Percentiles rank a stretch among this genome's conserved stretches.
These are phyloP conservation scores for Aleurites moluccanus DNA, from an alignment of 441 rosid genomes.

Conservation along the genomic window DNA sequence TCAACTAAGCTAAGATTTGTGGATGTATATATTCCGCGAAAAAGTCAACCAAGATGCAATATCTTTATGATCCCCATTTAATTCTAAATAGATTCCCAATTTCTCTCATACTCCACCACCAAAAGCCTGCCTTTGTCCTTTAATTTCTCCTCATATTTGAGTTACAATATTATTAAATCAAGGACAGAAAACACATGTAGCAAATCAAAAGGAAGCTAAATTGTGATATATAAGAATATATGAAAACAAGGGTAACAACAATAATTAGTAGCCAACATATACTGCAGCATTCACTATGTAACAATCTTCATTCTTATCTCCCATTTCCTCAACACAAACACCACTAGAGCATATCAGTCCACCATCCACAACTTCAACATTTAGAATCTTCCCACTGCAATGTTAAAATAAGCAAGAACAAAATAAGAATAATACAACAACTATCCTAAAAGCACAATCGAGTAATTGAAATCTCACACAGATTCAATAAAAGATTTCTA, in stretches of 20 bases:
- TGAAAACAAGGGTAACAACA: not conserved
- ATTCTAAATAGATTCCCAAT: not conserved
- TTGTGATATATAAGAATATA: not conserved
- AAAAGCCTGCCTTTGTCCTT: not conserved
- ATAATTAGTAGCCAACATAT: conserved; percentile 75
- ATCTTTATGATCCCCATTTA: not conserved
- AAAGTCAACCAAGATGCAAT: not conserved
- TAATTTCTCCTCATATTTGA: not conserved
- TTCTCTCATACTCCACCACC: not conserved
- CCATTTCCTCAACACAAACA: conserved; percentile 91
- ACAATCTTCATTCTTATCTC: conserved; percentile 86
- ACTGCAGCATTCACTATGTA: conserved; percentile 90
- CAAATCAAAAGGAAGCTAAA: not conserved
- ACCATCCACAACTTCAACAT: conserved; percentile 84
- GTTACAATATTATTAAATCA: not conserved
- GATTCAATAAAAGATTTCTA: not conserved
- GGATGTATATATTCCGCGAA: not conserved
- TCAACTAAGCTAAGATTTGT: not conserved
- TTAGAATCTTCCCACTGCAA: conserved; percentile 66
- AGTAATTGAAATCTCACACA: not conserved
- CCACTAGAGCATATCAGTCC: conserved; percentile 95
- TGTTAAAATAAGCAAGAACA: not conserved
- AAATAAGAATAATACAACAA: not conserved
- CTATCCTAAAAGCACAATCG: not conserved
- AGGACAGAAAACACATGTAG: not conserved